These are phyloP conservation scores for Penicillium fuscoglaucum DNA, from an alignment of 2,329 filamentous ascomycete species.

Conservation along the genomic window DNA sequence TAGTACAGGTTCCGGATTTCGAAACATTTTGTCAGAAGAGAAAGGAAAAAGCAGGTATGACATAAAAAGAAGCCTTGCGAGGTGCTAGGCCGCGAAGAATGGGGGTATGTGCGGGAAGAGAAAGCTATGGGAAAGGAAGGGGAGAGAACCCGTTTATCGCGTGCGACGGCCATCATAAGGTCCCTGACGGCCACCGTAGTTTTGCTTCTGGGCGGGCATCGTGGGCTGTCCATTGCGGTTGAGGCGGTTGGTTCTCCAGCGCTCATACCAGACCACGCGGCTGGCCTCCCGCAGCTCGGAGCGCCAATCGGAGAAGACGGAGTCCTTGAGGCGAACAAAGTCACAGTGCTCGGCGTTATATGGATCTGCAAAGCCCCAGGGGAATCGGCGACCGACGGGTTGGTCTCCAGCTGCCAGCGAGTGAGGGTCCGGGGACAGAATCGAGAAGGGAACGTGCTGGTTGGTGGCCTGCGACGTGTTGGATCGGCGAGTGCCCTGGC, in stretches of 20 bases:
- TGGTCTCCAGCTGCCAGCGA: slow-evolving; percentile 53
- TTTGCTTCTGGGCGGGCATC: slow-evolving; percentile 23
- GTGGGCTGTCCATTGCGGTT: slow-evolving; percentile 34
- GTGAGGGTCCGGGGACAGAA: slow-evolving; percentile 91
- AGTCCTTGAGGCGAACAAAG: slow-evolving; percentile 84
- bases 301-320: slow-evolving; percentile 92
- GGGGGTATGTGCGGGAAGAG: slow-evolving; percentile 30
- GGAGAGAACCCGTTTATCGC: slow-evolving; percentile 17
- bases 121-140: slow-evolving; percentile 20
- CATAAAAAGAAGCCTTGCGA: slow-evolving; percentile 16
- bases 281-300: slow-evolving; percentile 86
- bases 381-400: slow-evolving; percentile 78
- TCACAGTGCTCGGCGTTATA: slow-evolving; percentile 92
- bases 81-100: slow-evolving; percentile 17
- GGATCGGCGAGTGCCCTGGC: slow-evolving; percentile 52
- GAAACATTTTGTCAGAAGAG: slow-evolving; percentile 9
- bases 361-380: slow-evolving; percentile 96
- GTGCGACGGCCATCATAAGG: slow-evolving; percentile 30
- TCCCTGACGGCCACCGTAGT: slow-evolving; percentile 33
- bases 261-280: slow-evolving; percentile 91
- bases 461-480: slow-evolving; percentile 39
- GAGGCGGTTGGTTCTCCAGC: slow-evolving; percentile 71
- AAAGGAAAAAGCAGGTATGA: slow-evolving; percentile 7
- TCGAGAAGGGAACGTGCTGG: slow-evolving; percentile 82
- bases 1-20: slow-evolving; percentile 5